phyloP scores from a whole-genome alignment of 2,329 filamentous ascomycete species.

The Fusarium avenaceum region DNA sequence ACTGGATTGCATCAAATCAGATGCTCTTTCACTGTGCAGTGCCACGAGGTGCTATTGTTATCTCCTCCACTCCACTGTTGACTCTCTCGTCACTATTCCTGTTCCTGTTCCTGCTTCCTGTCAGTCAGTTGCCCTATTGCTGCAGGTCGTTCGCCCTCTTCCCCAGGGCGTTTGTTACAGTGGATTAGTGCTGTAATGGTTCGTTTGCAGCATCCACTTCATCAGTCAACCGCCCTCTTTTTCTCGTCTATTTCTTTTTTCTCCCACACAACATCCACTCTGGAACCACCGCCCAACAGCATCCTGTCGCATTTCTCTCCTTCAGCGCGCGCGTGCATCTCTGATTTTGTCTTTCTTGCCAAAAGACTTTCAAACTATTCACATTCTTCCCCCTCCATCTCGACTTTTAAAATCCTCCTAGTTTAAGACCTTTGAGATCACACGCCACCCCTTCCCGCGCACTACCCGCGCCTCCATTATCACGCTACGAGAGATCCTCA shows the following conservation, averaged over 20 bases:
- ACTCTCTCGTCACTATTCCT: conserved; percentile 15
- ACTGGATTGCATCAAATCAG: neutral
- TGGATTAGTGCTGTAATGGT: conserved; percentile 29
- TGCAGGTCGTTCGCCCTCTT: conserved; percentile 26
- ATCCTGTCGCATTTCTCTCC: conserved; percentile 29
- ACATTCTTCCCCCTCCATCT: conserved; percentile 35
- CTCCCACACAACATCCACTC: conserved; percentile 37
- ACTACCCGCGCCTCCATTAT: conserved; percentile 49
- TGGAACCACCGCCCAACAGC: conserved; percentile 19
- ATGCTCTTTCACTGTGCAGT: neutral
- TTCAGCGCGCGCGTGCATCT: conserved; percentile 19
- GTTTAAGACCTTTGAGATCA: conserved; percentile 42
- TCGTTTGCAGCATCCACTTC: conserved; percentile 35
- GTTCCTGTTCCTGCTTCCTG: conserved; percentile 23
- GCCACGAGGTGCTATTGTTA: neutral
- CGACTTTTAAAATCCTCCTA: conserved; percentile 35
- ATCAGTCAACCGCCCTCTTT: conserved; percentile 38
- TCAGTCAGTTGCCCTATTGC: conserved; percentile 17
- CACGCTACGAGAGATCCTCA: conserved; percentile 32
- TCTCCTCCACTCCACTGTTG: conserved; percentile 7
- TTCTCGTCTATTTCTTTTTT: conserved; percentile 27
- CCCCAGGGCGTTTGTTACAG: conserved; percentile 29
- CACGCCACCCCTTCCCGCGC: conserved; percentile 45
- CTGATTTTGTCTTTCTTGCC: neutral
- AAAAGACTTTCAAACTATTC: conserved; percentile 12